These are phyloP conservation scores for Volvariella surrecta DNA, from an alignment of 1,284 basidiomycete species.

Conservation along the genomic window DNA sequence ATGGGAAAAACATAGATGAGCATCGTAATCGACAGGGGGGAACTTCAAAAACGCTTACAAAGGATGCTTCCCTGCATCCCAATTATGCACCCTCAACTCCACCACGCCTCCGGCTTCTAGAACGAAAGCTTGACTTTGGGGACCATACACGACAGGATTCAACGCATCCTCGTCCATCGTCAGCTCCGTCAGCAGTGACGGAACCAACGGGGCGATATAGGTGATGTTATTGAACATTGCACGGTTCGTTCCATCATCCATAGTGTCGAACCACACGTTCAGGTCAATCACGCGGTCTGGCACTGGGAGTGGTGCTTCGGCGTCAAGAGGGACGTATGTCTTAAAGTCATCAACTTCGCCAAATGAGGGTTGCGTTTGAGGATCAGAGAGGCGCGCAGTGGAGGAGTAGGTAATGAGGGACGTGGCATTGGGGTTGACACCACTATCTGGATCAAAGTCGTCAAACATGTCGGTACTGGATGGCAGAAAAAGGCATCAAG, in stretches of 20 bases:
- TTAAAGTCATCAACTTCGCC: slow-evolving; percentile 54
- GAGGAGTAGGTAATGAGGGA: slow-evolving; percentile 62
- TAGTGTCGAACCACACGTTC: slow-evolving; percentile 58
- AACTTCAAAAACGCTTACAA: slow-evolving; percentile 53
- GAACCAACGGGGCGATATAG: slow-evolving; percentile 63
- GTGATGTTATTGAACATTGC: slow-evolving; percentile 68
- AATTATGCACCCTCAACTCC: slow-evolving; percentile 77
- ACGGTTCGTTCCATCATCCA: slow-evolving; percentile 73
- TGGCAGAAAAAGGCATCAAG: neutral
- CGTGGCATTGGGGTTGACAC: slow-evolving; percentile 62
- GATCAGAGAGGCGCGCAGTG: slow-evolving; percentile 38
- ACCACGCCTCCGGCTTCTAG: slow-evolving; percentile 71
- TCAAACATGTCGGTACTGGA: neutral
- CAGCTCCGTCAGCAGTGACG: slow-evolving; percentile 68
- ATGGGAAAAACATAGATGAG: neutral
- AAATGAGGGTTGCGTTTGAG: slow-evolving; percentile 44
- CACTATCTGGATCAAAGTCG: neutral
- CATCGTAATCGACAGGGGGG: neutral
- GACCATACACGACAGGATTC: slow-evolving; percentile 68
- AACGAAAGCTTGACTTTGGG: slow-evolving; percentile 66
- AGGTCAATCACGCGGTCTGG: slow-evolving; percentile 49
- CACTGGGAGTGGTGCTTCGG: slow-evolving; percentile 33
- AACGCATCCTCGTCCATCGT: slow-evolving; percentile 72
- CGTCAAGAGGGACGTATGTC: slow-evolving; percentile 46
- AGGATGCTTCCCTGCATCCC: slow-evolving; percentile 71